Conservation (phyloP, 208 protist genomes). For the Trypanosoma lewisi region DNA sequence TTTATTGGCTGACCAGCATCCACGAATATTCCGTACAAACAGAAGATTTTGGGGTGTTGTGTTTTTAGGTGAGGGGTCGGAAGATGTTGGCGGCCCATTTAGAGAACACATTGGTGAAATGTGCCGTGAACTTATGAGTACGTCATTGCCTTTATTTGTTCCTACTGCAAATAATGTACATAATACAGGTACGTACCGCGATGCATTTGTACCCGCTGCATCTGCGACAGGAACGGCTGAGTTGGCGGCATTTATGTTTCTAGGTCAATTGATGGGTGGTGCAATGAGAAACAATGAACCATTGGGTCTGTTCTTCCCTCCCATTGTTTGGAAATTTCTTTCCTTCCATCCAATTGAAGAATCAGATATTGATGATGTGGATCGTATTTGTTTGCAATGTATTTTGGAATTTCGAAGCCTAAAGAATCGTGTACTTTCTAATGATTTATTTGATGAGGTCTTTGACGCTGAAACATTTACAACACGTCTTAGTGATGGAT, state of each 20-base stretch:
- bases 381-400: conserved; percentile 84
- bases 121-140: conserved; percentile 89
- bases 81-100: conserved; percentile 93
- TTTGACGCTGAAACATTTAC: conserved; percentile 88
- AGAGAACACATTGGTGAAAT: conserved; percentile 92
- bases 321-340: conserved; percentile 91
- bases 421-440: conserved; percentile 23
- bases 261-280: conserved; percentile 95
- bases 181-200: conserved; percentile 82
- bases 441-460: conserved; percentile 71
- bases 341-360: conserved; percentile 61
- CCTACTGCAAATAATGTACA: conserved; percentile 87
- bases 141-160: conserved; percentile 84
- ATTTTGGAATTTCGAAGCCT: conserved; percentile 77
- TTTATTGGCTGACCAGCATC: conserved; percentile 57
- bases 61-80: conserved; percentile 91
- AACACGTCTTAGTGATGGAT: conserved; percentile 78
- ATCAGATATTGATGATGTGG: conserved; percentile 72
- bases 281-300: conserved; percentile 89
- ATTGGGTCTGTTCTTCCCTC: conserved; percentile 89
- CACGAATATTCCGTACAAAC: conserved; percentile 83
- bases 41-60: conserved; percentile 87
- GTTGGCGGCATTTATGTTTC: conserved; percentile 80
- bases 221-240: conserved; percentile 48
- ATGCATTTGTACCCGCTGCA: conserved; percentile 87